Evolutionary conservation across 1,284 basidiomycete species (phyloP).

Genomic region (Ganoderma multipileum): DNA sequence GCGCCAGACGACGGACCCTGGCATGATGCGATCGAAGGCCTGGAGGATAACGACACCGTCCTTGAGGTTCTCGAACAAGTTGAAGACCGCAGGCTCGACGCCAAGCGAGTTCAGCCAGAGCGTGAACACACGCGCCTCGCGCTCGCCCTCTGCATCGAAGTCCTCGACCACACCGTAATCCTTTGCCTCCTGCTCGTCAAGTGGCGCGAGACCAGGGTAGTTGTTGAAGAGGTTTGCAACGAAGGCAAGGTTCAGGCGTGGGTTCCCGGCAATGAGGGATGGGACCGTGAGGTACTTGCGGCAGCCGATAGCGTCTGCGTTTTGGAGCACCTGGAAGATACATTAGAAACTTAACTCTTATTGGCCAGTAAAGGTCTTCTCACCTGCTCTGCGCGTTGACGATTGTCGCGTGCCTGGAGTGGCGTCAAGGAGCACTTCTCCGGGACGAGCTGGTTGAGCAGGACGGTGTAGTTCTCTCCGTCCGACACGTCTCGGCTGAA

Average conservation of each 20-base stretch:
- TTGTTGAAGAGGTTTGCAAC: slow-evolving; percentile 99
- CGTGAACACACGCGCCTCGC: slow-evolving; percentile 97
- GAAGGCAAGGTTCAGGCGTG: slow-evolving; percentile 98
- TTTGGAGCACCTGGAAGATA: slow-evolving; percentile 75
- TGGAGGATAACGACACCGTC: slow-evolving; percentile 93
- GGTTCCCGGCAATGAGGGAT: slow-evolving; percentile 93
- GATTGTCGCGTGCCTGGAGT: slow-evolving; percentile 85
- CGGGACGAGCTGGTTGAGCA: slow-evolving; percentile 95
- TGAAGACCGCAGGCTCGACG: slow-evolving; percentile 96
- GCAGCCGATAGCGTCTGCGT: slow-evolving; percentile 93
- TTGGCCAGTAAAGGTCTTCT: slow-evolving; percentile 13
- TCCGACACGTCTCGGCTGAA: slow-evolving; percentile 96
- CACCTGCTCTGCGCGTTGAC: slow-evolving; percentile 86
- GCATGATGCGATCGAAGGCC: slow-evolving; percentile 95
- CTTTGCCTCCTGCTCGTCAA: slow-evolving; percentile 89
- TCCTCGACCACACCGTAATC: slow-evolving; percentile 91
- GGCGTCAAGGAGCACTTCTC: slow-evolving; percentile 93
- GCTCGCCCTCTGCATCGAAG: slow-evolving; percentile 98
- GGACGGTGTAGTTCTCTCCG: slow-evolving; percentile 96
- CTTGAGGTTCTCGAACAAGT: slow-evolving; percentile 95
- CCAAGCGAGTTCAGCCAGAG: slow-evolving; percentile 98
- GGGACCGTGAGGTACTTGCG: slow-evolving; percentile 95
- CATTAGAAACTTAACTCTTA: not conserved
- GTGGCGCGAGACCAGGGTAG: slow-evolving; percentile 90
- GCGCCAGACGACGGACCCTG: slow-evolving; percentile 93